Evolutionary conservation across 371 early-diverging fungal genomes (phyloP), one percentile per base, ranked within the genome.

Genomic region (Thermomucor indicae-seudaticae): DNA sequence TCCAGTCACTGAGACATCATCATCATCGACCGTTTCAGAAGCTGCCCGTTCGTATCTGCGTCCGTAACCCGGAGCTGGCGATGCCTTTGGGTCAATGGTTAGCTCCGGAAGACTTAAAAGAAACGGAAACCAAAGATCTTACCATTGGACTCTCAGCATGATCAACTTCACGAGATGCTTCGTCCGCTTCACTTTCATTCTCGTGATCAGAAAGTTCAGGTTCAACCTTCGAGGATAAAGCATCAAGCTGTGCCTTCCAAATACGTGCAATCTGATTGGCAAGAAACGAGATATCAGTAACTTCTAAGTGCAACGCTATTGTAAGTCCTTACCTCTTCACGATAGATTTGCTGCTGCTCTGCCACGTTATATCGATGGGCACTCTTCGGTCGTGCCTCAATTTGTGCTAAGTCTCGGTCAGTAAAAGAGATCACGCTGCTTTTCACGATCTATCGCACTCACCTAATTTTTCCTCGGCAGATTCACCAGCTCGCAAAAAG

Each of bases 311-410:
- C n/a, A n/a, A n/a, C n/a, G n/a, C n/a, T n/a, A n/a, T n/a, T n/a
- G n/a, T n/a, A 20, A 19, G 23, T 19, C 49, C 52, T 49, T 43
- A 84, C 83, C 72, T 98, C 97, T 58, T 91, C 90, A 52, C 83
- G 75, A 67, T 98, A 98, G 12, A 92, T 90, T 54, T 89, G 88
- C 65, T 96, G 93, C 65, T 97, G 97, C 55, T 97, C 97, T 19
- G 93, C 89, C 16, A 97, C 91, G 47, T 91, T 90, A 68, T 92
- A 95, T 34, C 91, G 75, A 64, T 93, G 95, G 0, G 87, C 90
- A 61, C 86, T 91, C 67, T 92, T 91, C 10, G 89, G 90, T 24
- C 83, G 61, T 11, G 84, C 80, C 60, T 91, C 90, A 34, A 90
- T 86, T 64, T 91, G 89, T 16, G 89, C 86, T 65, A n/a, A n/a